These are phyloP conservation scores for Mycena crocata DNA, from an alignment of 768 basidiomycete genomes.

Conservation along the genomic window DNA sequence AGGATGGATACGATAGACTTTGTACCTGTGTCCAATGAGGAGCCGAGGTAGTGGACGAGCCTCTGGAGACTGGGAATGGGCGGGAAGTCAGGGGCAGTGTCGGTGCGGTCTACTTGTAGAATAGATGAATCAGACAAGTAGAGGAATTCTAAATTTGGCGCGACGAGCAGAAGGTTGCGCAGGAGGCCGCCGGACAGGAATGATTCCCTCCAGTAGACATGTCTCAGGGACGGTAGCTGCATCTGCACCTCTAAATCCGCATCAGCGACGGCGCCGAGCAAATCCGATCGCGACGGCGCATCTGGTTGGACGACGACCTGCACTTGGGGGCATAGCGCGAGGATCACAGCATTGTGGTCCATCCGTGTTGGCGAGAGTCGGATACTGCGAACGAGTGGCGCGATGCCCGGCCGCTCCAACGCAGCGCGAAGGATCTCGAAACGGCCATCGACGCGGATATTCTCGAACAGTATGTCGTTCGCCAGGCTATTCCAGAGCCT, in stretches of 20 bases:
- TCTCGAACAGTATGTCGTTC: conserved; percentile 23
- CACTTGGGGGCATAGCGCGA: conserved; percentile 2
- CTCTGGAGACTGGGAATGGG: background rate
- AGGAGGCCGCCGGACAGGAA: background rate
- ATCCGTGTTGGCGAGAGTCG: conserved; percentile 3
- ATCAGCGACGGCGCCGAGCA: background rate
- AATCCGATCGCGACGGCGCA: background rate
- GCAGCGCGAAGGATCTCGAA: conserved; percentile 2
- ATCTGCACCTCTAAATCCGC: background rate
- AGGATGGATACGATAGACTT: background rate
- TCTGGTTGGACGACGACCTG: conserved; percentile 12
- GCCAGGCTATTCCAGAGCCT: conserved; percentile 26
- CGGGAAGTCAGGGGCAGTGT: background rate
- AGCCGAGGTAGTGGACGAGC: background rate
- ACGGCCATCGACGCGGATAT: conserved; percentile 3
- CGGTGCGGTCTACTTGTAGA: background rate
- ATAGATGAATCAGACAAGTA: background rate
- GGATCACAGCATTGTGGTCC: conserved; percentile 20
- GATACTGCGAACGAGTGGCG: conserved; percentile 11
- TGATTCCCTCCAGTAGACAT: conserved; percentile 9
- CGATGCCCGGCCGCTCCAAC: background rate
- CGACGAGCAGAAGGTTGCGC: background rate
- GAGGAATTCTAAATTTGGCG: conserved; percentile 7
- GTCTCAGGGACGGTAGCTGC: background rate
- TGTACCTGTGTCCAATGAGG: too few relatives aligned